Evolutionary conservation across 441 rosid genomes (phyloP).

Genomic region (Gossypium aridum): DNA sequence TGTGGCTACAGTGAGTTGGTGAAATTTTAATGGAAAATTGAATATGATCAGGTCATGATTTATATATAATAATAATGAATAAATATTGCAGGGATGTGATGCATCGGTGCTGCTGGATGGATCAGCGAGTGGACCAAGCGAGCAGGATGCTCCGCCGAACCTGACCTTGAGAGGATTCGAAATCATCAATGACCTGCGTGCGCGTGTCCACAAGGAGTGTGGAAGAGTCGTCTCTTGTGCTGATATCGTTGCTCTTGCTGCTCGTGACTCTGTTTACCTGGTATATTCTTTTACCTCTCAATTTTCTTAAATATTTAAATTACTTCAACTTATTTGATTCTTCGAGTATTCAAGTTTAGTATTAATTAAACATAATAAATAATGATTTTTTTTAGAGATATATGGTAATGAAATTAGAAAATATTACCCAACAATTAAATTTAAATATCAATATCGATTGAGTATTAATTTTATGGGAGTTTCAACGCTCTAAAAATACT

Average conservation of each 20-base stretch:
- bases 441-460: no score
- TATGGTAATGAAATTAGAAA: no score
- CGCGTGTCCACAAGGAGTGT: constrained; percentile 38
- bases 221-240: constrained; percentile 75
- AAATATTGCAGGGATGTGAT: constrained; percentile 56
- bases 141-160: constrained; percentile 63
- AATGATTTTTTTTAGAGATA: no score
- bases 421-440: no score
- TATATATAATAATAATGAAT: no score
- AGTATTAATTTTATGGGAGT: no score
- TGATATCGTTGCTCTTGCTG: constrained; percentile 65
- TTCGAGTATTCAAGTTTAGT: no score
- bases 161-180: constrained; percentile 51
- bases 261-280: constrained; percentile 67
- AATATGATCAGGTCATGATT: background rate
- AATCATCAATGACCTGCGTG: constrained; percentile 50
- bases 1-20: background rate
- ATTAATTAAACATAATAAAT: no score
- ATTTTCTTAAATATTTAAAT: no score
- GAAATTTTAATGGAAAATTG: background rate
- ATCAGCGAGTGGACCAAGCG: constrained; percentile 67
- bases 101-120: constrained; percentile 71
- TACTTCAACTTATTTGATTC: no score
- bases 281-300: constrained; percentile 22
- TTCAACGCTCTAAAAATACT: no score